Base-by-base conservation (phyloP, 371 early-diverging fungal genomes). In the Caulochytrium protostelioides region DNA sequence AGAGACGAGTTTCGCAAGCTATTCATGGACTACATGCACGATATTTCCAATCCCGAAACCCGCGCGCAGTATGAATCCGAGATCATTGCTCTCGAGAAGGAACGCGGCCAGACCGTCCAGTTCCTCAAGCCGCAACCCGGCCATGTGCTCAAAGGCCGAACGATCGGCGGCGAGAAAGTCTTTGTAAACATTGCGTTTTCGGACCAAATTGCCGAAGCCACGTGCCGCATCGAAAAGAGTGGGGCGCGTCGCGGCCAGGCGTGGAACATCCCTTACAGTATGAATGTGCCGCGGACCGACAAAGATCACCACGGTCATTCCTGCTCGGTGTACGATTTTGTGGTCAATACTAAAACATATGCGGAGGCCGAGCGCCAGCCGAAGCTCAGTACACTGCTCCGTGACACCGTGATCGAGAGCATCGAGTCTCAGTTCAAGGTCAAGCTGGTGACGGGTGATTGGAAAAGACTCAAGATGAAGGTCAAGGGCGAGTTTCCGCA, bases 41-140 rank as follows among this genome's bases (percentile, higher is more conserved):
- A 67, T 38, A 52, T 67, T n/a, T 47, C 54, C 3, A 59, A 67
- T 37, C 68, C 68, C 4, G 38, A 47, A 22, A 62, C 58, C 39
- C 33, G 46, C n/a, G 43, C 52, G 63, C 42, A 45, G 1, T 62
- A 67, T 37, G 68, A 67, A 42, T 31, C 32, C 2, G 65, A 67
- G 40, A 44, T 67, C n/a, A 28, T 40, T 2, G 30, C 38, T 17
- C 45, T 65, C 5, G 68, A 67, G 41, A 37, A 38, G 1, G 68
- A 65, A 29, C 45, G 54, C 15, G 68, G 68, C 6, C 50, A 55
- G 46, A 35, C 44, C 26, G 47, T 64, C 10, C 44, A 52, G 0
- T 67, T 53, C 41, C 38, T 67, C 7, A 62, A 61, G 18, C 68
- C 68, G 4, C 37, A 26, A 14, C 47, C 54, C 1, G 48, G 42